A percentile compares a stretch with the other conserved stretches of the same genome.
Conservation (phyloP, 2,329 filamentous ascomycete genomes). For the Chlorencoelia australis region DNA sequence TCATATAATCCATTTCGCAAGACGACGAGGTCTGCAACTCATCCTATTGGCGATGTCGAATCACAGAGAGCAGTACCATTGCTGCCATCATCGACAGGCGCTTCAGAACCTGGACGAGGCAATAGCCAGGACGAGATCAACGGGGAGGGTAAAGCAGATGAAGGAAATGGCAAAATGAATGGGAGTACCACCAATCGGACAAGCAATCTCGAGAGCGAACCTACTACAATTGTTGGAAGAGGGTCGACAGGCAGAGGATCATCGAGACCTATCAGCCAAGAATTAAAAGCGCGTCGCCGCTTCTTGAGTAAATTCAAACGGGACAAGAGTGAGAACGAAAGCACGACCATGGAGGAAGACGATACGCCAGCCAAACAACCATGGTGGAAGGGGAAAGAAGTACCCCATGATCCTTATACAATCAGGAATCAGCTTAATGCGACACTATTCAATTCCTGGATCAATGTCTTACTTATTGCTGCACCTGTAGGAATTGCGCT, state of each 20-base stretch:
- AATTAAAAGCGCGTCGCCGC: conserved; percentile 15
- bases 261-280: conserved; percentile 10
- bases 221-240: conserved; percentile 10
- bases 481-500: conserved; percentile 73
- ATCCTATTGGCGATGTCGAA: conserved; percentile 6
- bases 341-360: conserved; percentile 8
- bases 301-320: conserved; percentile 16
- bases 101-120: conserved; percentile 15
- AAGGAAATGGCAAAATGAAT: conserved; percentile 6
- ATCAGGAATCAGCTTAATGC: conserved; percentile 57
- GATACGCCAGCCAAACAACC: conserved; percentile 17
- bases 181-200: conserved; percentile 6
- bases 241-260: conserved; percentile 4
- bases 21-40: conserved; percentile 9
- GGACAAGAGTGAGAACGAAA: conserved; percentile 8
- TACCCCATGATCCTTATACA: conserved; percentile 41
- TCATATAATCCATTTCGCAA: conserved; percentile 24
- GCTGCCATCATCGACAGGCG: conserved; percentile 9
- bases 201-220: conserved; percentile 13
- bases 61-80: conserved; percentile 1
- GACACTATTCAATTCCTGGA: conserved; percentile 72
- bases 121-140: conserved; percentile 3
- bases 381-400: conserved; percentile 27
- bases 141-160: conserved; percentile 9
- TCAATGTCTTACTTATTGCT: conserved; percentile 71